Evolutionary conservation across 2,329 filamentous ascomycete genomes (phyloP).

Genomic region (Hypomyces rosellus): DNA sequence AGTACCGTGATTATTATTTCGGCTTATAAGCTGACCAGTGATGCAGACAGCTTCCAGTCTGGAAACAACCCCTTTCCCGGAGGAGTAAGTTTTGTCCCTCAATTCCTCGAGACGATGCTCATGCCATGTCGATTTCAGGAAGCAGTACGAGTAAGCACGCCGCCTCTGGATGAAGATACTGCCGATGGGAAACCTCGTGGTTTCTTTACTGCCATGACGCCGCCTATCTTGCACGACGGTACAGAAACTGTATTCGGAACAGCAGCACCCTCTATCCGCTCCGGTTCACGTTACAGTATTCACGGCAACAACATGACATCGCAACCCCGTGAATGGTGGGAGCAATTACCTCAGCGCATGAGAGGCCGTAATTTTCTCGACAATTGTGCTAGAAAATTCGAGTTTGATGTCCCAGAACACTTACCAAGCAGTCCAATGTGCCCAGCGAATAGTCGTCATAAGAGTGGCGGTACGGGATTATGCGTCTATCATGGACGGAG

Average conservation of each 20-base stretch:
- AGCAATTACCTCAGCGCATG: slow-evolving; percentile 21
- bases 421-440: slow-evolving; percentile 46
- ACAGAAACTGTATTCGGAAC: neutral
- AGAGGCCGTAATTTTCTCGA: slow-evolving; percentile 16
- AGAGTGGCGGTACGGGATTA: slow-evolving; percentile 39
- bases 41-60: slow-evolving; percentile 12
- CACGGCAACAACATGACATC: slow-evolving; percentile 19
- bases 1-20: neutral
- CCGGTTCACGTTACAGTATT: slow-evolving; percentile 14
- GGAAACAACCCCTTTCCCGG: slow-evolving; percentile 26
- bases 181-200: slow-evolving; percentile 31
- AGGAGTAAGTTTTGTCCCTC: slow-evolving; percentile 21
- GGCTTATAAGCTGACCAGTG: too few species aligned
- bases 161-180: slow-evolving; percentile 35
- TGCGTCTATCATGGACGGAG: slow-evolving; percentile 45
- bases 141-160: slow-evolving; percentile 42
- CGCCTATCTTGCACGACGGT: slow-evolving; percentile 17
- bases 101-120: neutral
- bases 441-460: slow-evolving; percentile 40
- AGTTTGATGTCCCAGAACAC: slow-evolving; percentile 46
- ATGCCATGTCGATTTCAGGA: slow-evolving; percentile 29
- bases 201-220: slow-evolving; percentile 38
- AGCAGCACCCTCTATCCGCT: slow-evolving; percentile 6
- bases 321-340: slow-evolving; percentile 31
- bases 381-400: slow-evolving; percentile 25